Evolutionary conservation across 1,284 basidiomycete species (phyloP), one percentile per base, ranked within the genome.

Genomic region (Phylloboletellus chloephorus): DNA sequence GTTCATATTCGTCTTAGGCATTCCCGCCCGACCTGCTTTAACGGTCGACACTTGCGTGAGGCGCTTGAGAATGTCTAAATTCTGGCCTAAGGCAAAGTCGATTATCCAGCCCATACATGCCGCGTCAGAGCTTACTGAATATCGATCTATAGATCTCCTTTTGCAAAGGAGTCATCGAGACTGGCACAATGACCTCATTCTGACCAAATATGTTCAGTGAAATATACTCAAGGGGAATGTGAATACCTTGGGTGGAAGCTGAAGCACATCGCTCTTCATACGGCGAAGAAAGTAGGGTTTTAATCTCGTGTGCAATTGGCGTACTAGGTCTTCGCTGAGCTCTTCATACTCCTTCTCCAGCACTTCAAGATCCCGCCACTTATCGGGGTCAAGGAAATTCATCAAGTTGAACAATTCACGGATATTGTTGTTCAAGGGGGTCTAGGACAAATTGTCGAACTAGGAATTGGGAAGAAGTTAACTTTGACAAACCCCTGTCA

Each of bases 351-450:
- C 78, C 54, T 72, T 76, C 50, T 84, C 82, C 4, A 94, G 70
- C 4, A 63, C 71, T 49, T 81, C 76, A 13, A 95, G 66, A 56
- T 94, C 76, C 10, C 67, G 66, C 87, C 88, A 95, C 41, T 82
- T 70, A 2, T 68, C 57, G 1, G 82, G 78, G 60, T 94, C 89
- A 11, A 96, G 75, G 67, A 95, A 96, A 61, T 91, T 89, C 79
- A 97, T 90, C 30, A 97, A 72, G 61, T 93, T 96, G 71, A 96
- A 93, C 16, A 95, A 66, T 64, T 98, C 95, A 39, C 89, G 78
- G 25, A 98, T 83, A 56, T 96, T 98, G 67, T 98, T 98, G 63
- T 98, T 97, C 39, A 98, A 66, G 2, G 95, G 95, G 1, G 96
- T 98, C 76, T 93, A 57, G 15, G 24, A 36, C 9, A 37, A 35